Conservation (phyloP, 768 basidiomycete genomes). For the Kwoniella heveanensis region DNA sequence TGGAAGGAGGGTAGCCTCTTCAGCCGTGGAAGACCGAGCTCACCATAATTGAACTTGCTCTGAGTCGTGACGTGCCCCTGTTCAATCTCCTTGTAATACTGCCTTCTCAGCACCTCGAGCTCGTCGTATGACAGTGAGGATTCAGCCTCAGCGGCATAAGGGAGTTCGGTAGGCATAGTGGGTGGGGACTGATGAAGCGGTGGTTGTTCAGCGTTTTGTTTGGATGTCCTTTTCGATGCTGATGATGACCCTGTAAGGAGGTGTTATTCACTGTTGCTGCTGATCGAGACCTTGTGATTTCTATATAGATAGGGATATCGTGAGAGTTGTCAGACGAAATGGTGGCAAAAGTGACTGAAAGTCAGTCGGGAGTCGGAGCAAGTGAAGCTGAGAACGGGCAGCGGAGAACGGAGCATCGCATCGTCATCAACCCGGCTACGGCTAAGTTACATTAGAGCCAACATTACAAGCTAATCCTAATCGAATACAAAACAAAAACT, state of each 20-base stretch:
- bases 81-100: constrained; percentile 84
- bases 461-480: too few relatives aligned
- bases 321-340: background rate
- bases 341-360: too few relatives aligned
- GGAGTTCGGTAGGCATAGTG: constrained; percentile 70
- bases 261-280: too few relatives aligned
- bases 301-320: background rate
- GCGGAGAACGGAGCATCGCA: constrained; percentile 2
- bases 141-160: constrained; percentile 93
- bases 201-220: background rate
- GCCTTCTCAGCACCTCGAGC: constrained; percentile 78
- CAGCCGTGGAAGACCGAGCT: too few relatives aligned
- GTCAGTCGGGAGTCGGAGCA: too few relatives aligned
- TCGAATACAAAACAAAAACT: too few relatives aligned
- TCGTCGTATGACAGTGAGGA: constrained; percentile 85
- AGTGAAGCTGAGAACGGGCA: too few relatives aligned
- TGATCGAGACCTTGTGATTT: too few relatives aligned
- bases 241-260: background rate
- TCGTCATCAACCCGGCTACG: constrained; percentile 16
- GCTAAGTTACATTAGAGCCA: background rate
- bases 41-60: constrained; percentile 95
- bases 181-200: background rate
- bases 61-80: constrained; percentile 86
- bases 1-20: too few relatives aligned
- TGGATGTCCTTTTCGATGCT: too few relatives aligned